Conservation (phyloP, 1,139 yeast genomes). For the Taphrina sp. region DNA sequence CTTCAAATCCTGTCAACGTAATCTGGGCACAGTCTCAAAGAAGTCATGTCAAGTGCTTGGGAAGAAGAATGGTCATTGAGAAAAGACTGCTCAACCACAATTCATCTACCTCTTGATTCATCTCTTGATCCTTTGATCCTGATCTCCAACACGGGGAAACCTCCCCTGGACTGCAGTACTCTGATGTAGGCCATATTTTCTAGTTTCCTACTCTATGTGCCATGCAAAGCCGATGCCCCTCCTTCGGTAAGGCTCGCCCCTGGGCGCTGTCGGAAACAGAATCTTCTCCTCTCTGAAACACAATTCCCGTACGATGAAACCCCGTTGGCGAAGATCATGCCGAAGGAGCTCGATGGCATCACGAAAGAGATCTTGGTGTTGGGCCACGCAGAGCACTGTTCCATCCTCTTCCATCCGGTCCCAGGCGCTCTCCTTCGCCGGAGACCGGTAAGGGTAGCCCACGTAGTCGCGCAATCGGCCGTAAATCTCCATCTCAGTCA, state of each 20-base stretch:
- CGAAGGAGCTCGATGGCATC: neutral
- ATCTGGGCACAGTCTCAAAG: too few relatives aligned
- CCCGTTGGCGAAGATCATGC: neutral
- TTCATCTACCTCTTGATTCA: too few relatives aligned
- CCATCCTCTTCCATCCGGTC: constrained; percentile 1
- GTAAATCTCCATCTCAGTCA: constrained; percentile 1
- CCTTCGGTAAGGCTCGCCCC: neutral
- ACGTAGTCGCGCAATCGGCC: constrained; percentile 2
- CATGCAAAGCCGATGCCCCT: constrained; percentile 4
- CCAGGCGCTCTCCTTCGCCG: neutral
- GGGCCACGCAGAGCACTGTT: neutral
- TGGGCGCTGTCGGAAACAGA: neutral
- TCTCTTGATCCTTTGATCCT: too few relatives aligned
- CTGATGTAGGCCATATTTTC: too few relatives aligned
- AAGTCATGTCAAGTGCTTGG: too few relatives aligned
- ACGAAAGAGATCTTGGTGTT: neutral
- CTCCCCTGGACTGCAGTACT: too few relatives aligned
- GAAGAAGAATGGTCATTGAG: too few relatives aligned
- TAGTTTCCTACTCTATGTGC: neutral
- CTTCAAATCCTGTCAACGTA: too few relatives aligned
- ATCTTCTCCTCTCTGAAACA: constrained; percentile 1
- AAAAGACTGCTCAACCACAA: too few relatives aligned
- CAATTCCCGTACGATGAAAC: neutral
- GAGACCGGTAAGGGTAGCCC: constrained; percentile 1
- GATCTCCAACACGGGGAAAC: too few relatives aligned